phyloP scores from a whole-genome alignment of 2,329 filamentous ascomycete species.

The Fusarium nelsonii region DNA sequence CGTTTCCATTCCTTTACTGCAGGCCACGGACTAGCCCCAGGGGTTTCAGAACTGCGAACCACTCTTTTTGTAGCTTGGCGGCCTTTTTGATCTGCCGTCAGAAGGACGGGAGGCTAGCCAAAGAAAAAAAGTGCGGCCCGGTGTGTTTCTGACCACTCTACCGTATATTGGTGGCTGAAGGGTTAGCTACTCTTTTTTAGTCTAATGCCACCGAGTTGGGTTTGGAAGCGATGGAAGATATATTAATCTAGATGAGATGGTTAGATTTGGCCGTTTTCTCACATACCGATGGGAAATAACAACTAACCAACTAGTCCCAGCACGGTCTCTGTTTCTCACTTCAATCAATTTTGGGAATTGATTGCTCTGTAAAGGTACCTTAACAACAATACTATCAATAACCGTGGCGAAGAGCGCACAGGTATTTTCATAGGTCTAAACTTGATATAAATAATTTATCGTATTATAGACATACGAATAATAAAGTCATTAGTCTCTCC shows the following conservation, averaged over 20 bases:
- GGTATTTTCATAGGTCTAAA: neutral
- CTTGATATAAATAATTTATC: constrained; percentile 17
- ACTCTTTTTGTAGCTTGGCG: constrained; percentile 36
- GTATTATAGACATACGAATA: constrained; percentile 12
- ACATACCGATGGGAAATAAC: constrained; percentile 14
- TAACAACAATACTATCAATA: neutral
- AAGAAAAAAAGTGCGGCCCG: constrained; percentile 9
- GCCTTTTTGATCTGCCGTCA: constrained; percentile 29
- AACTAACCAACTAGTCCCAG: neutral
- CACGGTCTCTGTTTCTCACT: neutral
- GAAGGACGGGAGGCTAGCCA: constrained; percentile 25
- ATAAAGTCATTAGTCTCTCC: constrained; percentile 16
- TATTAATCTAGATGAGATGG: constrained; percentile 1
- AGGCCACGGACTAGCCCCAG: constrained; percentile 11
- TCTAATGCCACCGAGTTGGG: neutral
- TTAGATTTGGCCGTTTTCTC: neutral
- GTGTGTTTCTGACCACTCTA: constrained; percentile 26
- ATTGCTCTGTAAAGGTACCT: neutral
- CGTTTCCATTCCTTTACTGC: constrained; percentile 10
- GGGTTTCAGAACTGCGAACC: constrained; percentile 27
- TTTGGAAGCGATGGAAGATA: neutral
- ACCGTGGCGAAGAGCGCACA: constrained; percentile 8
- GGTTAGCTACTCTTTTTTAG: neutral
- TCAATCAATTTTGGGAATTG: neutral
- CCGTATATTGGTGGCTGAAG: constrained; percentile 20